These are phyloP conservation scores for Didymella lethalis DNA, from an alignment of 2,329 filamentous ascomycete species.

Conservation along the genomic window DNA sequence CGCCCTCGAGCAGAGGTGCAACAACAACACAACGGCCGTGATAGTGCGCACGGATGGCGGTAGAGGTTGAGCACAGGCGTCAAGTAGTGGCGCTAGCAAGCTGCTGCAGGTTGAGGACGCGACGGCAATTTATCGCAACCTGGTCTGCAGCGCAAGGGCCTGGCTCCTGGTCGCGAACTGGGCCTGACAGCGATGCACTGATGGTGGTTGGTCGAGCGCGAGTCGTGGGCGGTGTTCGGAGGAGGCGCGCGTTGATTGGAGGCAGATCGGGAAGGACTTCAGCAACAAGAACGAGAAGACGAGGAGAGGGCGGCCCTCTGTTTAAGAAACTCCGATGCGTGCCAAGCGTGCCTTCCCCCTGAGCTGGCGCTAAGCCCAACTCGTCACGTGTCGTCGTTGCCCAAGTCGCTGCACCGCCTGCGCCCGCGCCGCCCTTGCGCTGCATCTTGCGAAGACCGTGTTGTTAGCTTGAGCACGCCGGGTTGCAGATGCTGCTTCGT, in stretches of 20 bases:
- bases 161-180: conserved; percentile 28
- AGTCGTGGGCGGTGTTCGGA: conserved; percentile 40
- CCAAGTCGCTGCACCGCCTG: conserved; percentile 6
- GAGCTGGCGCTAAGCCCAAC: conserved; percentile 31
- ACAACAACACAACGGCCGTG: conserved; percentile 35
- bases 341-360: conserved; percentile 40
- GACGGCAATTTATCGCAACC: conserved; percentile 20
- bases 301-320: conserved; percentile 23
- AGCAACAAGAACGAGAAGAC: conserved; percentile 29
- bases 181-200: conserved; percentile 32
- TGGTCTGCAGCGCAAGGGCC: conserved; percentile 21
- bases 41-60: conserved; percentile 35
- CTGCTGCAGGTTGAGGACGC: conserved; percentile 31
- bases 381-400: conserved; percentile 18
- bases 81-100: conserved; percentile 32
- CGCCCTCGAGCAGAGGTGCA: conserved; percentile 23
- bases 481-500: neutral
- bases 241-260: conserved; percentile 46
- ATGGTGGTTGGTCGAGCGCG: conserved; percentile 34
- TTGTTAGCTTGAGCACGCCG: neutral
- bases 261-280: conserved; percentile 42
- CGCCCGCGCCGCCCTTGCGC: conserved; percentile 12
- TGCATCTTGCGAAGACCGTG: neutral
- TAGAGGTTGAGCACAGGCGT: conserved; percentile 28
- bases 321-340: conserved; percentile 29